Percentiles rank a stretch among this genome's conserved stretches.
Evolutionary conservation across 129 eudicot species (phyloP).

Genomic region (Lonicera japonica): DNA sequence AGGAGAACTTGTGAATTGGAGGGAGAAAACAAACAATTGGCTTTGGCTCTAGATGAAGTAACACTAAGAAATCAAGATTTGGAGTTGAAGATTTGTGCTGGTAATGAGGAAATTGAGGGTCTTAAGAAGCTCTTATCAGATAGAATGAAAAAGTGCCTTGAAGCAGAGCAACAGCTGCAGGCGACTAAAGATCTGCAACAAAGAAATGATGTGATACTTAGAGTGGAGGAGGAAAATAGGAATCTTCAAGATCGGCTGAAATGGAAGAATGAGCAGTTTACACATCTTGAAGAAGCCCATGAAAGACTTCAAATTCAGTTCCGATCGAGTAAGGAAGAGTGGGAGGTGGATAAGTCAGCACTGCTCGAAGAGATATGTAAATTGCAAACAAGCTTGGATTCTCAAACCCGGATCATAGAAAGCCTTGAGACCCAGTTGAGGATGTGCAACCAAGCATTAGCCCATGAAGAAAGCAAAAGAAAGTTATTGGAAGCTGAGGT

Average conservation of each 20-base stretch:
- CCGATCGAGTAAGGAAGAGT: constrained; percentile 40
- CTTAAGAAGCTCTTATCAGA: constrained; percentile 41
- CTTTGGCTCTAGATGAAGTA: constrained; percentile 48
- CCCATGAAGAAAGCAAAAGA: constrained; percentile 58
- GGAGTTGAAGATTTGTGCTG: constrained; percentile 31
- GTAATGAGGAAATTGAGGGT: constrained; percentile 37
- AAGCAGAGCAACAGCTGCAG: constrained; percentile 28
- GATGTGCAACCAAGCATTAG: constrained; percentile 64
- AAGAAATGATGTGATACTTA: constrained; percentile 34
- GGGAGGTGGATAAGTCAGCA: constrained; percentile 46
- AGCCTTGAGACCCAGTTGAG: constrained; percentile 45
- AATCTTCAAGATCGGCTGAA: constrained; percentile 45
- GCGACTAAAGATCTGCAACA: constrained; percentile 29
- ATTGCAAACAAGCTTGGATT: constrained; percentile 49
- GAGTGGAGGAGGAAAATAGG: constrained; percentile 46
- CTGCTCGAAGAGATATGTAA: constrained; percentile 44
- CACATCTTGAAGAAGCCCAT: constrained; percentile 77
- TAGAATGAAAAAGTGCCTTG: constrained; percentile 28
- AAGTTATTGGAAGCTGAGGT: constrained; percentile 49
- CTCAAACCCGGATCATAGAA: constrained; percentile 48
- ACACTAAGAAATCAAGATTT: constrained; percentile 28
- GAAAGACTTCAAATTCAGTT: constrained; percentile 42
- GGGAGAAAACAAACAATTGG: constrained; percentile 45
- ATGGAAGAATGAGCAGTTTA: constrained; percentile 68
- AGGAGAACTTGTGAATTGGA: constrained; percentile 39